phyloP scores from a whole-genome alignment of 768 basidiomycete genomes.

The Leucocoprinus birnbaumii region DNA sequence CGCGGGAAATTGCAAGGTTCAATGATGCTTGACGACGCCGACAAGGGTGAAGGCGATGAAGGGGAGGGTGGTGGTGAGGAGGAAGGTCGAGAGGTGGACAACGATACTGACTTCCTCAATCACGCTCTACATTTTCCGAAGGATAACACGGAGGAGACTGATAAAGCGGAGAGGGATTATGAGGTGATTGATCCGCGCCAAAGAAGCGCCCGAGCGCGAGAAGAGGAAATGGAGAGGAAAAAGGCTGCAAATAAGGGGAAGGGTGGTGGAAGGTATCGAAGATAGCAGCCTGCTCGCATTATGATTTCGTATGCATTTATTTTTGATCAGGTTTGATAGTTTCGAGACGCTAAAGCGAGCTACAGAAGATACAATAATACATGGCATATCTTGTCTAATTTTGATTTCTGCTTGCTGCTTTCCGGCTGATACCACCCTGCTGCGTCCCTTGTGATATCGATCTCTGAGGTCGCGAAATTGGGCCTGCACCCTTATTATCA shows the following conservation, averaged over 20 bases:
- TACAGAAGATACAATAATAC: too few relatives aligned
- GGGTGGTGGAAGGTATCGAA: slow-evolving; percentile 15
- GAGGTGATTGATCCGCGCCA: slow-evolving; percentile 86
- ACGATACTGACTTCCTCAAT: slow-evolving; percentile 70
- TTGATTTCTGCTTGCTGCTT: too few relatives aligned
- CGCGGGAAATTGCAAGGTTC: slow-evolving; percentile 62
- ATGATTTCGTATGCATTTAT: background rate
- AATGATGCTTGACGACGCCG: slow-evolving; percentile 25
- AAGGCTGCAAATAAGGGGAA: slow-evolving; percentile 31
- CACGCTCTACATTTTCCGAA: slow-evolving; percentile 78
- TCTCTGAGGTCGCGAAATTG: too few relatives aligned
- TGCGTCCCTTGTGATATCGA: too few relatives aligned
- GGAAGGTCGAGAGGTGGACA: slow-evolving; percentile 45
- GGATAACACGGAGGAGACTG: slow-evolving; percentile 70
- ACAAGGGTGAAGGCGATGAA: slow-evolving; percentile 18
- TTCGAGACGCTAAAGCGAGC: too few relatives aligned
- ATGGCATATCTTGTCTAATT: too few relatives aligned
- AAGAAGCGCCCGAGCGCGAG: slow-evolving; percentile 67
- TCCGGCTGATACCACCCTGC: too few relatives aligned
- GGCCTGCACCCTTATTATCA: too few relatives aligned
- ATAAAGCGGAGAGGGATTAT: slow-evolving; percentile 81
- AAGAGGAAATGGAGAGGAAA: slow-evolving; percentile 76
- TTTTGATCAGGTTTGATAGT: background rate
- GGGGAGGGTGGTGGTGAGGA: slow-evolving; percentile 19
- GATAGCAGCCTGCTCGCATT: background rate